These are phyloP conservation scores for Plectosphaerella cucumerina DNA, from an alignment of 2,329 filamentous ascomycete genomes.

Conservation along the genomic window DNA sequence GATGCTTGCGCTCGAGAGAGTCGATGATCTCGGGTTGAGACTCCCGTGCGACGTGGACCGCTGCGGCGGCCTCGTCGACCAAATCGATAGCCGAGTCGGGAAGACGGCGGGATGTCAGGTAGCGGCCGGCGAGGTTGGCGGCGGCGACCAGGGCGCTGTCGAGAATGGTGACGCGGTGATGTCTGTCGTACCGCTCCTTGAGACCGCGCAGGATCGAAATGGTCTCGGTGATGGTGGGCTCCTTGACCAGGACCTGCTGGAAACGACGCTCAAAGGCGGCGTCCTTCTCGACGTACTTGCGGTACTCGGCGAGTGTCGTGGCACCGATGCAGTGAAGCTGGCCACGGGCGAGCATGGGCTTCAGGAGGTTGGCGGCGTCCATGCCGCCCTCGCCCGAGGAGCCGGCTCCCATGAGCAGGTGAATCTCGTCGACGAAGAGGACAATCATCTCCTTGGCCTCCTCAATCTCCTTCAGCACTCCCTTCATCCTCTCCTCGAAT, in stretches of 20 bases:
- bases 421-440: conserved; percentile 97
- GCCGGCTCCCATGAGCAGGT: conserved; percentile 96
- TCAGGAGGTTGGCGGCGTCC: conserved; percentile 96
- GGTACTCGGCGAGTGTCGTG: conserved; percentile 90
- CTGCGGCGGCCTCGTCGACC: conserved; percentile 92
- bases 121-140: conserved; percentile 87
- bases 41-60: conserved; percentile 92
- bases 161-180: conserved; percentile 95
- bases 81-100: conserved; percentile 96
- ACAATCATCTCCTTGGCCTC: conserved; percentile 96
- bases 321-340: conserved; percentile 98
- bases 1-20: conserved; percentile 82
- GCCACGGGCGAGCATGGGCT: conserved; percentile 95
- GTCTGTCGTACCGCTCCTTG: conserved; percentile 97
- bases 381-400: conserved; percentile 94
- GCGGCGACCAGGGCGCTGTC: conserved; percentile 90
- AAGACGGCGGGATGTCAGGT: conserved; percentile 84
- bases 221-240: conserved; percentile 83
- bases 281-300: conserved; percentile 99
- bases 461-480: conserved; percentile 93
- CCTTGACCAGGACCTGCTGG: conserved; percentile 96
- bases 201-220: conserved; percentile 97
- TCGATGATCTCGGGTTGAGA: conserved; percentile 96
- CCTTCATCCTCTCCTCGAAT: conserved; percentile 99
- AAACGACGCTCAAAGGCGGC: conserved; percentile 97